phyloP scores from a whole-genome alignment of 257 asterid genomes.

The Gentiana straminea region DNA sequence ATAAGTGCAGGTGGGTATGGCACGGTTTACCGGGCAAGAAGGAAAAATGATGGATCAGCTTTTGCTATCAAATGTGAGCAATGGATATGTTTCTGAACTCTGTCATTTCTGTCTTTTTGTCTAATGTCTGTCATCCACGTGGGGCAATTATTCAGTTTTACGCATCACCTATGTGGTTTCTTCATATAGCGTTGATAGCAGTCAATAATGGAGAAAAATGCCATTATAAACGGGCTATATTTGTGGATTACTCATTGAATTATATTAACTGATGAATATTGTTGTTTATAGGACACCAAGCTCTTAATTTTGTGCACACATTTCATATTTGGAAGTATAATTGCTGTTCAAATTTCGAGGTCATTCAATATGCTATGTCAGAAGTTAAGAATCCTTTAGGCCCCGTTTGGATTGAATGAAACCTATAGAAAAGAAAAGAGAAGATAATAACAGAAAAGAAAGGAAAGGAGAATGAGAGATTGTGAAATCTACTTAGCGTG shows the following conservation, averaged over 20 bases:
- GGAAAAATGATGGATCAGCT: conserved; percentile 63
- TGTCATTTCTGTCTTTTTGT: conserved; percentile 10
- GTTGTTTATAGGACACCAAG: background rate
- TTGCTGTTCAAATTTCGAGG: background rate
- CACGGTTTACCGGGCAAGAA: conserved; percentile 82
- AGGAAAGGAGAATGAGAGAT: too few relatives aligned
- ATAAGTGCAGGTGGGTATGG: conserved; percentile 88
- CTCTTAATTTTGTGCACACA: background rate
- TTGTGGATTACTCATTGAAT: background rate
- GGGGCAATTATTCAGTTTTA: too few relatives aligned
- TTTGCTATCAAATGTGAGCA: conserved; percentile 83
- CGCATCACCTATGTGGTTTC: background rate
- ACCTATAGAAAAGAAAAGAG: too few relatives aligned
- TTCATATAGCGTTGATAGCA: background rate
- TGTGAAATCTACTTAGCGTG: too few relatives aligned
- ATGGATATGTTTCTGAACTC: conserved; percentile 7
- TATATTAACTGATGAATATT: background rate
- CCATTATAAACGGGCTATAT: too few relatives aligned
- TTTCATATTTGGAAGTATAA: background rate
- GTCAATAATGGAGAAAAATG: background rate
- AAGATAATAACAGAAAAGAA: too few relatives aligned
- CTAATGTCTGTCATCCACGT: too few relatives aligned
- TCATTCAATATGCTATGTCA: background rate
- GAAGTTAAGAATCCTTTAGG: too few relatives aligned
- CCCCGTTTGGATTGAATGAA: too few relatives aligned